A percentile compares a stretch with the other conserved stretches of the same genome.
phyloP scores from a whole-genome alignment of 2,329 filamentous ascomycete species.

The Didymella glomerata region DNA sequence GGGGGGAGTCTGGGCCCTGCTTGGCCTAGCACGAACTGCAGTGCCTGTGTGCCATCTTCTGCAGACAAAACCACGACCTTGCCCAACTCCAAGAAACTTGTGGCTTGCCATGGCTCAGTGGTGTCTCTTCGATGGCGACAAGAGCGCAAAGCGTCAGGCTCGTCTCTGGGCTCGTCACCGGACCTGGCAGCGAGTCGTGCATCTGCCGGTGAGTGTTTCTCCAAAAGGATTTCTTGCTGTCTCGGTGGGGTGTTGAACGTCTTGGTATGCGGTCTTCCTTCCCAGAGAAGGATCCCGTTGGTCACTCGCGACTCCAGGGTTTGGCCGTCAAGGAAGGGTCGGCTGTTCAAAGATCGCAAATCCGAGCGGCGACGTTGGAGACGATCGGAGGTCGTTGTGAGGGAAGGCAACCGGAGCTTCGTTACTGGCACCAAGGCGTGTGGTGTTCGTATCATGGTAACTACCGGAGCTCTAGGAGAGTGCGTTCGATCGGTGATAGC shows the following conservation, averaged over 20 bases:
- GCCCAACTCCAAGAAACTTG: conserved; percentile 31
- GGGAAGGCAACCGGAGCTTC: not conserved
- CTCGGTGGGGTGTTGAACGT: conserved; percentile 13
- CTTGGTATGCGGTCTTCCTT: conserved; percentile 24
- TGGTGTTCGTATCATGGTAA: conserved; percentile 3
- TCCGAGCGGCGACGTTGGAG: not conserved
- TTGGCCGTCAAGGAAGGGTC: not conserved
- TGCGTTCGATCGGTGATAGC: conserved; percentile 11
- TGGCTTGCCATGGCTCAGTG: conserved; percentile 36
- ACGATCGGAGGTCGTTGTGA: not conserved
- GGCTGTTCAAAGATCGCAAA: not conserved
- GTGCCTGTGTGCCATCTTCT: conserved; percentile 17
- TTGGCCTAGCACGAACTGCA: conserved; percentile 32
- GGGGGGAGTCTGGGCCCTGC: conserved; percentile 28
- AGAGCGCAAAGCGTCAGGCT: conserved; percentile 26
- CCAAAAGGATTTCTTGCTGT: conserved; percentile 9
- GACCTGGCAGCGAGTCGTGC: conserved; percentile 23
- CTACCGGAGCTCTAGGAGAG: conserved; percentile 11
- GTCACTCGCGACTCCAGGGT: not conserved
- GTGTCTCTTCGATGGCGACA: conserved; percentile 29
- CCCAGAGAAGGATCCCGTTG: conserved; percentile 14
- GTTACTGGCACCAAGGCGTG: conserved; percentile 7
- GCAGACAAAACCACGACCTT: conserved; percentile 21
- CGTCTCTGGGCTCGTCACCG: conserved; percentile 24
- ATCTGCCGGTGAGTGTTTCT: conserved; percentile 18